Evolutionary conservation across 306 rosid species (phyloP), one percentile per base, ranked within the genome.

Genomic region (Pyrus betulifolia): DNA sequence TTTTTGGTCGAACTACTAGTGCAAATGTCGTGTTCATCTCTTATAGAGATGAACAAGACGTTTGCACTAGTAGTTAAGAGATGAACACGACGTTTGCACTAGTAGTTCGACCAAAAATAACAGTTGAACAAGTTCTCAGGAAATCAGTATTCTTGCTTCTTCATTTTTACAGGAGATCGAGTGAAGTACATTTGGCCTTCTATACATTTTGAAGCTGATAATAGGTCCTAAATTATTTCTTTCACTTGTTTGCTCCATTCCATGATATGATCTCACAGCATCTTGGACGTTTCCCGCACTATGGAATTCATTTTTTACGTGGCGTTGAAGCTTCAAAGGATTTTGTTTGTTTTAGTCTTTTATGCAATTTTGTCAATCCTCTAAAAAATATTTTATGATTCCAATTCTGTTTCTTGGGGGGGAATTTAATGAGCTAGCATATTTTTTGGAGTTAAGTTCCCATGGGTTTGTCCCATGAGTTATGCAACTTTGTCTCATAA

Each of bases 161-260:
- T 76, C 30, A 57, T 57, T 42, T 23, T 80, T 72, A 27, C 58
- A 95, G 97, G 98, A 74, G 98, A 92, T 79, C 93, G 98, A 67
- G 97, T 95, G 84, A 95, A 84, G 89, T 95, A 95, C 78, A 81
- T 77, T 71, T 97, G 98, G 72, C 86, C 92, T 28, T 85, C 93
- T 64, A 80, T 85, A 70, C 75, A 49, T 71, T 75, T 83, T 82
- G 82, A 84, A 81, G 89, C 74, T 30, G 90, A 89, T 78, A 88
- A 90, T 79, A 92, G 97, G 98, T 95, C 80, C 76, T 81, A 27
- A 68, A 68, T 49, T 60, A 54, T 42, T 69, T 75, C 74, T 60
- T 69, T 21, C 79, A 23, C 65, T 61, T 71, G 52, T 63, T 51
- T 81, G 60, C 40, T 52, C 25, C 18, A 15, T 78, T 46, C 19